Percentiles rank a stretch among this genome's conserved stretches.
Evolutionary conservation across 148 eudicot genomes (phyloP).

Genomic region (Cornus controversa): DNA sequence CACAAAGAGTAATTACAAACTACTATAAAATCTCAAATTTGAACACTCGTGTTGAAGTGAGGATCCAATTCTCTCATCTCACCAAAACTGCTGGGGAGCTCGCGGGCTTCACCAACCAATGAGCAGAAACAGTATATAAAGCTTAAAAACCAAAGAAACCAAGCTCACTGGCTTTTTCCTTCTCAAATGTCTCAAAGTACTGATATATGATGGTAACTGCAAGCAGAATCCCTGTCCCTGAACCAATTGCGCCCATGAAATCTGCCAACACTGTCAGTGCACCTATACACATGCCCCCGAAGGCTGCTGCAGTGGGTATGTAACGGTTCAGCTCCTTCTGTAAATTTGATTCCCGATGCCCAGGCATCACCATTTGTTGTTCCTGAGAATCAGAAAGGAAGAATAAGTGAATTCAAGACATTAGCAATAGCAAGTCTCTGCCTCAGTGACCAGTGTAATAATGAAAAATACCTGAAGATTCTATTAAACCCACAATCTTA

Average conservation of each 20-base stretch:
- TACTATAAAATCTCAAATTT: background rate
- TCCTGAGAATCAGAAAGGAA: conserved; percentile 33
- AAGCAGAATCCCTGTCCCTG: conserved; percentile 77
- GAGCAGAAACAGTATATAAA: background rate
- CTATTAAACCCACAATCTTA: background rate
- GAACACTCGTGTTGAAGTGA: background rate
- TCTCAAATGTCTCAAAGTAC: conserved; percentile 87
- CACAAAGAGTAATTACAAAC: no score
- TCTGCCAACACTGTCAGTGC: conserved; percentile 84
- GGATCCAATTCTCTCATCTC: background rate
- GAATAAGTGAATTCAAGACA: background rate
- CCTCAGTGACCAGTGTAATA: background rate
- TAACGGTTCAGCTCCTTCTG: conserved; percentile 86
- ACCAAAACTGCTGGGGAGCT: background rate
- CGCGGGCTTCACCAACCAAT: background rate
- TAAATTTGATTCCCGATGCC: conserved; percentile 72
- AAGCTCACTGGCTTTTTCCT: conserved; percentile 81
- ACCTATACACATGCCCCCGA: conserved; percentile 84
- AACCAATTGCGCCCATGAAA: conserved; percentile 91
- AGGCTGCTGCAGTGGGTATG: conserved; percentile 85
- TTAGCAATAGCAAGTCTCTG: background rate
- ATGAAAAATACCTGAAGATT: background rate
- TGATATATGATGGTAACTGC: conserved; percentile 91
- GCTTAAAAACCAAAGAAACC: conserved; percentile 78
- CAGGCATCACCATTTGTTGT: conserved; percentile 95